Evolutionary conservation across 2,329 filamentous ascomycete species (phyloP), one percentile per base, ranked within the genome.

Genomic region (Phialemonium atrogriseum): DNA sequence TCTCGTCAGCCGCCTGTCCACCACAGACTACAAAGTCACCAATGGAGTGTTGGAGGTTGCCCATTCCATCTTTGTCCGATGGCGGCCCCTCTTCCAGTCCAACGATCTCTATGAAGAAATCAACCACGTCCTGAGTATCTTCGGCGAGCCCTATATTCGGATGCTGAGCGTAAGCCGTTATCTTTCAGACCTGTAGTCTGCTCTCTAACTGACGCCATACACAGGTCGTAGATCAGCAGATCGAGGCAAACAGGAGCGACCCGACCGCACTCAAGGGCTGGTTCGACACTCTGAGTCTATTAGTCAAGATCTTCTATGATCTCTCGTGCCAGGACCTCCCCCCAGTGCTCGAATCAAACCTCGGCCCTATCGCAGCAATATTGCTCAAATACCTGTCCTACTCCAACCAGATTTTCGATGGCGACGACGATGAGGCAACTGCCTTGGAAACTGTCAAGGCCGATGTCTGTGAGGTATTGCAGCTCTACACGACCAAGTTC

Each of bases 271-370:
- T 98, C 26, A 77, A 80, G 50, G 75, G 77, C 44, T 84, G 86
- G 54, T 88, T 94, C 47, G 78, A 84, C 42, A 86, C 87, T 4
- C 70, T 98, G 41, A 88, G 89, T 54, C 69, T 96, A 32, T 76
- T 94, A 45, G 70, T 95, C 46, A 94, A 94, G 64, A 78, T 98
- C 29, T 78, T 96, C 53, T 91, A 91, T 62, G 93, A 98, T 58
- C 77, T 98, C 32, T 95, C 88, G n/a, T 94, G 81, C 52, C 93
- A 98, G 55, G 91, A 98, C 56, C 72, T 98, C 46, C 87, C 91
- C 11, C 88, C 89, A 3, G 80, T 91, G 45, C 94, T 98, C 55
- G 91, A 98, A 64, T 82, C 93, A 43, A 84, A 94, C 51, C 70
- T 98, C 13, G 60, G 68, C 28, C 74, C 75, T 40, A 83, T 98